phyloP scores from a whole-genome alignment of 306 rosid genomes.

The Vigna trinervia region DNA sequence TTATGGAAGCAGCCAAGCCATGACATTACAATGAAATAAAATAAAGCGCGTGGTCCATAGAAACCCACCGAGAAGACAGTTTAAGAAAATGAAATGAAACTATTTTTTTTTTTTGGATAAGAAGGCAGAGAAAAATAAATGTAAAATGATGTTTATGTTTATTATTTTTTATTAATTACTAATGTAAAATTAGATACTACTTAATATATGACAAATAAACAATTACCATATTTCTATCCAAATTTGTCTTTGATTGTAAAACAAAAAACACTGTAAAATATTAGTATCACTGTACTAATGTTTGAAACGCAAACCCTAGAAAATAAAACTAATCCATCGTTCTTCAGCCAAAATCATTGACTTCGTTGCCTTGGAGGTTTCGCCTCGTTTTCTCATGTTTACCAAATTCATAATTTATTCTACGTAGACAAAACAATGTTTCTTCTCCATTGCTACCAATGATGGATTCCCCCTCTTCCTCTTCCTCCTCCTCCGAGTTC shows the following conservation, averaged over 20 bases:
- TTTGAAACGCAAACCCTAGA: slow-evolving; percentile 40
- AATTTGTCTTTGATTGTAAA: not conserved
- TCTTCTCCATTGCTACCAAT: slow-evolving; percentile 44
- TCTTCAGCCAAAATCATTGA: slow-evolving; percentile 30
- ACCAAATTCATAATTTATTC: slow-evolving; percentile 25
- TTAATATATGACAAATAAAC: too few relatives aligned
- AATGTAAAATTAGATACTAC: too few relatives aligned
- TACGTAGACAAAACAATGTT: slow-evolving; percentile 43
- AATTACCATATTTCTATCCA: too few relatives aligned
- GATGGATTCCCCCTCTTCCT: slow-evolving; percentile 67
- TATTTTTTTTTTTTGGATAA: not conserved
- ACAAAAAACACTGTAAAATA: too few relatives aligned
- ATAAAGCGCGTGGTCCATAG: too few relatives aligned
- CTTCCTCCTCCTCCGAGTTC: slow-evolving; percentile 69
- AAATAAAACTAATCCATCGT: not conserved
- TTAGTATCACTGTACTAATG: not conserved
- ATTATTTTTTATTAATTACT: too few relatives aligned
- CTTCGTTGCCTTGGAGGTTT: slow-evolving; percentile 39
- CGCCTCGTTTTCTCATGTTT: slow-evolving; percentile 35
- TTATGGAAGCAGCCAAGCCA: too few relatives aligned
- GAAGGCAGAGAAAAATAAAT: not conserved
- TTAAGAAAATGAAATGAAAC: not conserved
- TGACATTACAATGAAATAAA: too few relatives aligned
- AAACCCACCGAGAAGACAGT: too few relatives aligned
- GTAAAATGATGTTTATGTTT: too few relatives aligned